Evolutionary conservation across 371 early-diverging fungal genomes (phyloP).

Genomic region (Saksenaea oblongispora): DNA sequence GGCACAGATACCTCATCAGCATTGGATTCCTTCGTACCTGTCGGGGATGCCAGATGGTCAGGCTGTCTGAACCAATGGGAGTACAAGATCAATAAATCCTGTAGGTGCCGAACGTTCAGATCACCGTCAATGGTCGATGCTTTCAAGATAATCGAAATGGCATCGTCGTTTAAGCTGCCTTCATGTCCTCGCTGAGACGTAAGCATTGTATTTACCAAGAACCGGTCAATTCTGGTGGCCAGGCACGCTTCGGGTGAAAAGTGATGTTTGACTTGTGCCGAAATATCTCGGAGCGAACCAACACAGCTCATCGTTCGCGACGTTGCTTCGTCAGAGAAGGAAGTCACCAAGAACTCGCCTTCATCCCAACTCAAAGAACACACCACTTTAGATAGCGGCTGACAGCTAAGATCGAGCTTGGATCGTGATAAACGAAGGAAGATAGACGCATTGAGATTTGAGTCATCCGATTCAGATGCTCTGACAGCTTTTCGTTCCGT

Average conservation of each 20-base stretch:
- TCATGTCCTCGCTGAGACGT: constrained; percentile 44
- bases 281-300: constrained; percentile 60
- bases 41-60: not conserved
- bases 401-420: constrained; percentile 74
- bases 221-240: constrained; percentile 58
- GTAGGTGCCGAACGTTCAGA: constrained; percentile 78
- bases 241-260: constrained; percentile 86
- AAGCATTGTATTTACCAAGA: constrained; percentile 61
- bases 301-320: constrained; percentile 61
- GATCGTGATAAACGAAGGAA: constrained; percentile 65
- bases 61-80: constrained; percentile 66
- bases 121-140: constrained; percentile 55
- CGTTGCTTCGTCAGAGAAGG: constrained; percentile 35
- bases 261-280: constrained; percentile 70
- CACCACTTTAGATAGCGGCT: constrained; percentile 77
- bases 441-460: constrained; percentile 42
- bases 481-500: constrained; percentile 43
- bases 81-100: constrained; percentile 73
- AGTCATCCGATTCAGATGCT: constrained; percentile 16
- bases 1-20: constrained; percentile 4
- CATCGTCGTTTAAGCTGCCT: constrained; percentile 24
- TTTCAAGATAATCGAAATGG: constrained; percentile 62
- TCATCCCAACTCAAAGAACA: constrained; percentile 72
- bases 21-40: not conserved
- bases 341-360: constrained; percentile 68